phyloP scores from a whole-genome alignment of 2,329 filamentous ascomycete genomes.

The Alternaria incomplexa region DNA sequence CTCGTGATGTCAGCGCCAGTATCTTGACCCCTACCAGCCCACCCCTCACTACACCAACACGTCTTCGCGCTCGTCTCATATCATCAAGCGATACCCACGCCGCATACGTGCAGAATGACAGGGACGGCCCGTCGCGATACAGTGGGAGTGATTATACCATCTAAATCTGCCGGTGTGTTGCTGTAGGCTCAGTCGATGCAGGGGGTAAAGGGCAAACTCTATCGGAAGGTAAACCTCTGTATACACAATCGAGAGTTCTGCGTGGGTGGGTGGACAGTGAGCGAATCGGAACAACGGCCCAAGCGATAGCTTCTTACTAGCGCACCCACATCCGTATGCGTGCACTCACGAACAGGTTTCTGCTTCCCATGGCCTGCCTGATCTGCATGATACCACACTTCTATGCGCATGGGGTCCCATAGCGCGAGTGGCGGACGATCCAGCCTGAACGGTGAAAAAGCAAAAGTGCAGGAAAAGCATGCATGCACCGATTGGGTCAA shows the following conservation, averaged over 20 bases:
- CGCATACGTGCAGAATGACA: not conserved
- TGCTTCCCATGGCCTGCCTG: not conserved
- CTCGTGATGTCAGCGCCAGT: not conserved
- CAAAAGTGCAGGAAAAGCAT: not conserved
- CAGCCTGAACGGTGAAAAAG: not conserved
- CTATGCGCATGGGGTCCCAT: not conserved
- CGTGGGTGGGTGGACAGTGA: not conserved
- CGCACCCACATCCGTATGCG: not conserved
- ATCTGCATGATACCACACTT: constrained; percentile 2
- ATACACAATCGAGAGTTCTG: not conserved
- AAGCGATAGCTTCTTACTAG: not conserved
- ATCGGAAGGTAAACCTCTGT: not conserved
- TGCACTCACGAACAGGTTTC: not conserved
- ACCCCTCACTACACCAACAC: not conserved
- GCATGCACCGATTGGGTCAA: not conserved
- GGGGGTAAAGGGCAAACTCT: not conserved
- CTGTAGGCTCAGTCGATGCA: not conserved
- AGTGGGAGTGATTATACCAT: not conserved
- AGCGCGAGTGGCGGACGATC: not conserved
- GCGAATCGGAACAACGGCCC: not conserved
- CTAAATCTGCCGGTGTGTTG: not conserved
- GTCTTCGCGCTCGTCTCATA: not conserved
- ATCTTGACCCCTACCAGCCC: not conserved
- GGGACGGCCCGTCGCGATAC: constrained; percentile 2
- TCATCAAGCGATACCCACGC: not conserved